These are phyloP conservation scores for Diplodia sapinea DNA, from an alignment of 2,329 filamentous ascomycete species.

Conservation along the genomic window DNA sequence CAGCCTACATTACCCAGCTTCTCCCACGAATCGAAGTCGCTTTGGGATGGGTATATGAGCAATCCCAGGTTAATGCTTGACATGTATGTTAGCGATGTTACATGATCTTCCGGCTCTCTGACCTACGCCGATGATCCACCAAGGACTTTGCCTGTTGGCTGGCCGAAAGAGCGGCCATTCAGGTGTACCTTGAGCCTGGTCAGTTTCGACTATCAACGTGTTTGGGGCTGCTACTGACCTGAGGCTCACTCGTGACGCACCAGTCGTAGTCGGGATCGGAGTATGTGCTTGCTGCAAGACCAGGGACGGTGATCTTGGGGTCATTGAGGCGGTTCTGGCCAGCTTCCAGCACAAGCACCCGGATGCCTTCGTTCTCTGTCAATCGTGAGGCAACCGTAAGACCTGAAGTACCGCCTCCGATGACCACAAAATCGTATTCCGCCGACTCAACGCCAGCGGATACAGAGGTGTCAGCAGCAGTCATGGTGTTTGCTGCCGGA, in stretches of 20 bases:
- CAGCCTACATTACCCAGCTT: constrained; percentile 42
- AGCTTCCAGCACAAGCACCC: constrained; percentile 36
- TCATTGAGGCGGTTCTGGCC: constrained; percentile 39
- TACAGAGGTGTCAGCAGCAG: neutral
- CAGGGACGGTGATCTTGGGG: constrained; percentile 39
- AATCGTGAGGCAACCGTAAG: constrained; percentile 37
- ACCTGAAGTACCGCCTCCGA: constrained; percentile 35
- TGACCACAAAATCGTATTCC: constrained; percentile 28
- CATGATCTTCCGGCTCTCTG: neutral
- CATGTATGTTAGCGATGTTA: neutral
- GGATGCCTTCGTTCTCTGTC: constrained; percentile 36
- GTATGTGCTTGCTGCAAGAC: constrained; percentile 35
- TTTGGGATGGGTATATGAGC: constrained; percentile 17
- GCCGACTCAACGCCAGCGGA: neutral
- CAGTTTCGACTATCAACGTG: constrained; percentile 1
- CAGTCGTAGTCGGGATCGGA: constrained; percentile 44
- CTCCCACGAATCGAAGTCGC: constrained; percentile 24
- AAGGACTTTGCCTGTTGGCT: constrained; percentile 22
- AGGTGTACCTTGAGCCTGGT: constrained; percentile 6
- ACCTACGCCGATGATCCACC: constrained; percentile 39
- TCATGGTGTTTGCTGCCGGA: neutral
- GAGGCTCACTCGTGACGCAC: constrained; percentile 41
- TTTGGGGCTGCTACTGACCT: constrained; percentile 37
- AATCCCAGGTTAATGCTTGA: constrained; percentile 39
- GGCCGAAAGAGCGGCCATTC: constrained; percentile 25